Percentiles rank a stretch among this genome's conserved stretches.
Conservation (phyloP, 306 rosid species). For the Coriaria nepalensis region DNA sequence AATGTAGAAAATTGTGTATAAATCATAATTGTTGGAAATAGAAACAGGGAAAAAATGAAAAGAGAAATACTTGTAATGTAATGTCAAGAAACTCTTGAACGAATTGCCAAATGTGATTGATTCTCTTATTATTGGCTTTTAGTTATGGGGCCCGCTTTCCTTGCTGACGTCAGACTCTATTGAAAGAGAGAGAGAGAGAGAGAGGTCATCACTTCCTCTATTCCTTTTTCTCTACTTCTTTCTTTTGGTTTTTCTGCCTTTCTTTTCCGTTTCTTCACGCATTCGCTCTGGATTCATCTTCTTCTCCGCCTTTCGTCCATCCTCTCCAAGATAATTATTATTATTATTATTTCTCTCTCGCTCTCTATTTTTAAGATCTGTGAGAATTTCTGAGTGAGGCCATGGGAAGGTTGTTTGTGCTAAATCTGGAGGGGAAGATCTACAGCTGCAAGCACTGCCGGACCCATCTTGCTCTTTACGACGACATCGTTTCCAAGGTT, state of each 20-base stretch:
- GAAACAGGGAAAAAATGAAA: too few relatives aligned
- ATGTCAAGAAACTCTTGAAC: too few relatives aligned
- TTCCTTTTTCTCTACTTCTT: too few relatives aligned
- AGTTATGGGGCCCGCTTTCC: neutral
- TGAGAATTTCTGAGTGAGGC: conserved; percentile 13
- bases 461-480: conserved; percentile 58
- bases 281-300: conserved; percentile 3
- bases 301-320: conserved; percentile 12
- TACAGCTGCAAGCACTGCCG: conserved; percentile 75
- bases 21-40: too few relatives aligned
- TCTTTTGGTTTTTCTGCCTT: neutral
- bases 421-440: conserved; percentile 63
- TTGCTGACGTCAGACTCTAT: conserved; percentile 6
- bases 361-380: conserved; percentile 7
- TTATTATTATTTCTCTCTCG: too few relatives aligned
- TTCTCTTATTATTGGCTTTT: too few relatives aligned
- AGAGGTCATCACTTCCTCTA: too few relatives aligned
- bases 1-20: too few relatives aligned
- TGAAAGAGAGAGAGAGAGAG: too few relatives aligned
- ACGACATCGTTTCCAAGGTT: conserved; percentile 66
- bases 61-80: too few relatives aligned
- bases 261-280: conserved; percentile 5
- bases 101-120: too few relatives aligned
- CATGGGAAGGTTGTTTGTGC: conserved; percentile 74
- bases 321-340: conserved; percentile 2